These are phyloP conservation scores for Amaranthus tricolor DNA, from an alignment of 179 eudicot genomes.

Conservation along the genomic window DNA sequence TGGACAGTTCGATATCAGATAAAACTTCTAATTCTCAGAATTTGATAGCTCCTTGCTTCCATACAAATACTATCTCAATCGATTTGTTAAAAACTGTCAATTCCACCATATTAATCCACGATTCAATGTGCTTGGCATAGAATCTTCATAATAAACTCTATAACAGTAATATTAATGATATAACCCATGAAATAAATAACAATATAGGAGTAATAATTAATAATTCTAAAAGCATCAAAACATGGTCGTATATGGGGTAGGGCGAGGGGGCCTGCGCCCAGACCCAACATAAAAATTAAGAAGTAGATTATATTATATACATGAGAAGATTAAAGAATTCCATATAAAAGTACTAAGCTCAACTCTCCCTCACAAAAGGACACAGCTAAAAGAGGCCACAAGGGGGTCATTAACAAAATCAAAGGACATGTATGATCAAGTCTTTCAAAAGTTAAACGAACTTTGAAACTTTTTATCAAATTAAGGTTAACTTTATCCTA, in stretches of 20 bases:
- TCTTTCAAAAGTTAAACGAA: neutral
- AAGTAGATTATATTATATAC: neutral
- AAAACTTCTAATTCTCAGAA: neutral
- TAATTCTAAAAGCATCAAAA: neutral
- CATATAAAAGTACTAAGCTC: neutral
- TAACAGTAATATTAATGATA: neutral
- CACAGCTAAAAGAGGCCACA: neutral
- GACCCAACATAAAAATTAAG: no score
- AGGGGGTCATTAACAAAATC: neutral
- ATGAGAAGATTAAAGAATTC: neutral
- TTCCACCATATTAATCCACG: constrained; percentile 1
- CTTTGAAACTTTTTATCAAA: neutral
- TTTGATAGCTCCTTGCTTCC: neutral
- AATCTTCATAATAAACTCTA: neutral
- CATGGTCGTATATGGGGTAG: no score
- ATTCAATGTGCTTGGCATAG: neutral
- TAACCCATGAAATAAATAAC: neutral
- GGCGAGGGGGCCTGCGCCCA: no score
- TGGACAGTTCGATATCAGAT: neutral
- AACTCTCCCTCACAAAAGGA: neutral
- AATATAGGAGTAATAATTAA: neutral
- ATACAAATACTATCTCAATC: neutral
- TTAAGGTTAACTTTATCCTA: no score
- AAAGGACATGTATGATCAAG: neutral
- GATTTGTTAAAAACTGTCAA: neutral